Percentiles rank a stretch among this genome's conserved stretches.
Evolutionary conservation across 2,329 filamentous ascomycete species (phyloP).

Genomic region (Talaromyces albobiverticillius): DNA sequence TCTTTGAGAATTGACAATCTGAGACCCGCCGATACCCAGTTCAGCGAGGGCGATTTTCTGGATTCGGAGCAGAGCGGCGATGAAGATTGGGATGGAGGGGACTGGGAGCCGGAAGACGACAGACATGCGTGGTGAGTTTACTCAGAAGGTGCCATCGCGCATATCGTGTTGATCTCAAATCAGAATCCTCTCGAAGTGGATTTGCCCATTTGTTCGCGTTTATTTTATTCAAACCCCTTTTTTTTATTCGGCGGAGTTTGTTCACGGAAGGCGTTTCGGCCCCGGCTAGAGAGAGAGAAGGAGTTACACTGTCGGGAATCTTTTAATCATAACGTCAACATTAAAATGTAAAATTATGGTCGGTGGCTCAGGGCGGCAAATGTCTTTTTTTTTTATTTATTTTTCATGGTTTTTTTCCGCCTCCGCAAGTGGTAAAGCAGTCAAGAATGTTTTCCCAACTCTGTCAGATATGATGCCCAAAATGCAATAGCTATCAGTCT

Average conservation of each 20-base stretch:
- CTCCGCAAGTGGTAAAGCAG: too few relatives aligned
- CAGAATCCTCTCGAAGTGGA: not conserved
- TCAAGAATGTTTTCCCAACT: too few relatives aligned
- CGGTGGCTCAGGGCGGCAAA: not conserved
- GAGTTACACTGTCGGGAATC: not conserved
- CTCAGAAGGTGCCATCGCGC: not conserved
- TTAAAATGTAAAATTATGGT: conserved; percentile 6
- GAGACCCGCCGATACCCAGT: conserved; percentile 57
- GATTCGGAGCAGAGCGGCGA: conserved; percentile 60
- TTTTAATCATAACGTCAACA: not conserved
- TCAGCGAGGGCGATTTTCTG: conserved; percentile 58
- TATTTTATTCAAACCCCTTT: not conserved
- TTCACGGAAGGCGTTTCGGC: conserved; percentile 2
- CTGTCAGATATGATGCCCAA: too few relatives aligned
- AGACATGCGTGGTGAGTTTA: conserved; percentile 28
- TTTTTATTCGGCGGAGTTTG: not conserved
- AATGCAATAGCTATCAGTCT: too few relatives aligned
- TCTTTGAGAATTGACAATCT: conserved; percentile 61
- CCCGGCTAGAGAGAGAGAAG: not conserved
- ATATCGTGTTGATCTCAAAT: not conserved
- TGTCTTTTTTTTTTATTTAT: not conserved
- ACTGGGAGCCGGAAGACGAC: conserved; percentile 28
- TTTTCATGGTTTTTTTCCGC: too few relatives aligned
- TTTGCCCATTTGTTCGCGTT: not conserved
- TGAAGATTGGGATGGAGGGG: conserved; percentile 53